phyloP scores from a whole-genome alignment of 2,329 filamentous ascomycete species.

The Salinomyces thailandicus region DNA sequence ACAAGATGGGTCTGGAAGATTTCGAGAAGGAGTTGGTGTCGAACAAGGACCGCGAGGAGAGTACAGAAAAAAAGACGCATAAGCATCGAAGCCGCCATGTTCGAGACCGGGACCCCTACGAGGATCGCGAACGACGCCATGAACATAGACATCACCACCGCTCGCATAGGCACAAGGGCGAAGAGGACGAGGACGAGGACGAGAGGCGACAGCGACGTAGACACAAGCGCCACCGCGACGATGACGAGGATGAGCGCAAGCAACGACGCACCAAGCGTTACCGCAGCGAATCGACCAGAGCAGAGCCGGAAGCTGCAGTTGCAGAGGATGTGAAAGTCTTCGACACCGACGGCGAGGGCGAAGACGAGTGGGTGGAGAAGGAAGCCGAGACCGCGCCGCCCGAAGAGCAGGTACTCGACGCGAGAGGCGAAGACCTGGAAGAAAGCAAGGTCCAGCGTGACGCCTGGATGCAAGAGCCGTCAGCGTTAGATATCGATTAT shows the following conservation, averaged over 20 bases:
- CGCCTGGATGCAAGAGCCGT: constrained; percentile 89
- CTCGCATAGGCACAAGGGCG: constrained; percentile 44
- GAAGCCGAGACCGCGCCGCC: constrained; percentile 32
- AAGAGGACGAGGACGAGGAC: constrained; percentile 36
- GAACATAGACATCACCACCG: constrained; percentile 36
- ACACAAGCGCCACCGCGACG: constrained; percentile 39
- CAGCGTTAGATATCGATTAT: constrained; percentile 74
- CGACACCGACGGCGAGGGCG: constrained; percentile 39
- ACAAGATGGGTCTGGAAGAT: constrained; percentile 58
- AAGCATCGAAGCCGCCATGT: constrained; percentile 8
- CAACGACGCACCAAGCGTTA: constrained; percentile 13
- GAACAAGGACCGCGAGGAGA: constrained; percentile 44
- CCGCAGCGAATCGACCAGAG: constrained; percentile 23
- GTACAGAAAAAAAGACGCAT: constrained; percentile 1
- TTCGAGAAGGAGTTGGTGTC: constrained; percentile 69
- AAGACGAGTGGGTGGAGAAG: constrained; percentile 34
- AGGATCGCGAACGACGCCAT: constrained; percentile 27
- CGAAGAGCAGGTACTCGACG: constrained; percentile 35
- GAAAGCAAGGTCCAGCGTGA: constrained; percentile 53
- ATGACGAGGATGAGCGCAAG: constrained; percentile 28
- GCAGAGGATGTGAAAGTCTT: constrained; percentile 21
- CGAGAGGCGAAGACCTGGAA: constrained; percentile 29
- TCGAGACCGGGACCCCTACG: too few relatives aligned
- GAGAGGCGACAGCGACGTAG: constrained; percentile 28
- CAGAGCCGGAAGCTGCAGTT: constrained; percentile 16